Conservation (phyloP, 2,329 filamentous ascomycete species). For the Apiospora aurea region DNA sequence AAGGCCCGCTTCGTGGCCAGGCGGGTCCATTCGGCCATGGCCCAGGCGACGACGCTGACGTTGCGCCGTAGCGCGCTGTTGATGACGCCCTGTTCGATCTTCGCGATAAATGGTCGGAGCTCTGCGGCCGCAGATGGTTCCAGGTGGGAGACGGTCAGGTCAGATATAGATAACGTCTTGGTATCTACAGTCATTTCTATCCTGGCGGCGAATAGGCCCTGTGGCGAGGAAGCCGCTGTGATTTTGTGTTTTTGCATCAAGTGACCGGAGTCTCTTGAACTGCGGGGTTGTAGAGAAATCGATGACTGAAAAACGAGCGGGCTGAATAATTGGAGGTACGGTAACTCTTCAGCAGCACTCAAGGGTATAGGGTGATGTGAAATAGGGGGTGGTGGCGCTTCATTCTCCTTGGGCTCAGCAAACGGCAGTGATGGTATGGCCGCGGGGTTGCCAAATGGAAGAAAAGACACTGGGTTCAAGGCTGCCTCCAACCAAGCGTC, state of each 20-base stretch:
- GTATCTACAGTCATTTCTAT: conserved; percentile 66
- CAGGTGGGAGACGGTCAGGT: conserved; percentile 61
- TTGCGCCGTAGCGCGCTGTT: conserved; percentile 61
- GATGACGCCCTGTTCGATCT: conserved; percentile 46
- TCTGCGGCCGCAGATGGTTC: conserved; percentile 66
- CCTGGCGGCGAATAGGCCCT: conserved; percentile 63
- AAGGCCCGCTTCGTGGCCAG: conserved; percentile 65
- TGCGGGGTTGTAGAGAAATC: conserved; percentile 52
- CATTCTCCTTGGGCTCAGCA: conserved; percentile 35
- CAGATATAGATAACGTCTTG: conserved; percentile 56
- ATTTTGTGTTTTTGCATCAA: conserved; percentile 64
- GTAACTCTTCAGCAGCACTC: conserved; percentile 68
- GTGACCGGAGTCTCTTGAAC: conserved; percentile 36
- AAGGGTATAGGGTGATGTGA: conserved; percentile 73
- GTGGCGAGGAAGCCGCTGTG: conserved; percentile 54
- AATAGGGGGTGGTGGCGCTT: conserved; percentile 50
- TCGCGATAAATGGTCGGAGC: conserved; percentile 60
- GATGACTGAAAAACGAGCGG: conserved; percentile 68
- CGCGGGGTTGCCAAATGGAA: conserved; percentile 56
- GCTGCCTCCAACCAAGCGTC: conserved; percentile 56
- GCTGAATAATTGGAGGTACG: conserved; percentile 75
- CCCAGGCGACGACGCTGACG: conserved; percentile 68
- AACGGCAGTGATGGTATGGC: conserved; percentile 37
- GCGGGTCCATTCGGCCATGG: conserved; percentile 72
- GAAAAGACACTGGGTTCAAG: conserved; percentile 57